Percentiles rank a stretch among this genome's conserved stretches.
phyloP scores from a whole-genome alignment of 2,329 filamentous ascomycete species.

The Lasiodiplodia gonubiensis region DNA sequence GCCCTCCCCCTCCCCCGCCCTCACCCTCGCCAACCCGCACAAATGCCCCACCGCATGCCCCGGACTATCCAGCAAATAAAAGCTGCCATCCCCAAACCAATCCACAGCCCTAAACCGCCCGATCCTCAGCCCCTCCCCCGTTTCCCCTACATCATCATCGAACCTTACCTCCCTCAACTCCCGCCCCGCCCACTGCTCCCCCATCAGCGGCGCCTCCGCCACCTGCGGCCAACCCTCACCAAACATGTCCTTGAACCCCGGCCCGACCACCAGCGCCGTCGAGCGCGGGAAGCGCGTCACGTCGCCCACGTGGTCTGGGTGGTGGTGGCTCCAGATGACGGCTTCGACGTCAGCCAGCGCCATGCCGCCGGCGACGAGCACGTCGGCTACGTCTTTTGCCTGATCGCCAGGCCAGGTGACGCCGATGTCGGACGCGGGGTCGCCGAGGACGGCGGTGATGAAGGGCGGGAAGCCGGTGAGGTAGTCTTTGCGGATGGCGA shows the following conservation, averaged over 20 bases:
- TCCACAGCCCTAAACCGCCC: constrained; percentile 57
- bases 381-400: too few species aligned
- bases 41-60: constrained; percentile 60
- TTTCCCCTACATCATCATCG: too few species aligned
- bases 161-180: constrained; percentile 35
- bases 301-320: constrained; percentile 62
- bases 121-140: constrained; percentile 41
- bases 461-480: too few species aligned
- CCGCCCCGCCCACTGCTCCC: constrained; percentile 36
- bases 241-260: constrained; percentile 56
- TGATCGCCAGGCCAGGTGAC: too few species aligned
- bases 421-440: too few species aligned
- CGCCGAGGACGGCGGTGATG: too few species aligned
- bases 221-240: constrained; percentile 55
- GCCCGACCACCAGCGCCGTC: constrained; percentile 59
- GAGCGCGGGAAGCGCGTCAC: constrained; percentile 52
- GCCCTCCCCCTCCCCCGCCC: neutral
- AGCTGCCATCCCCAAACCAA: constrained; percentile 62
- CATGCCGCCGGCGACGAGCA: too few species aligned
- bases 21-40: constrained; percentile 56
- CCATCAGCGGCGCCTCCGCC: constrained; percentile 33
- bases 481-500: too few species aligned
- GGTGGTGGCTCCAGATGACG: constrained; percentile 52
- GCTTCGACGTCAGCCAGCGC: constrained; percentile 43
- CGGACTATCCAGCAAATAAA: constrained; percentile 61